Percentiles rank a stretch among this genome's conserved stretches.
These are phyloP conservation scores for Plantago coronopus DNA, from an alignment of 305 asterid genomes.

Conservation along the genomic window DNA sequence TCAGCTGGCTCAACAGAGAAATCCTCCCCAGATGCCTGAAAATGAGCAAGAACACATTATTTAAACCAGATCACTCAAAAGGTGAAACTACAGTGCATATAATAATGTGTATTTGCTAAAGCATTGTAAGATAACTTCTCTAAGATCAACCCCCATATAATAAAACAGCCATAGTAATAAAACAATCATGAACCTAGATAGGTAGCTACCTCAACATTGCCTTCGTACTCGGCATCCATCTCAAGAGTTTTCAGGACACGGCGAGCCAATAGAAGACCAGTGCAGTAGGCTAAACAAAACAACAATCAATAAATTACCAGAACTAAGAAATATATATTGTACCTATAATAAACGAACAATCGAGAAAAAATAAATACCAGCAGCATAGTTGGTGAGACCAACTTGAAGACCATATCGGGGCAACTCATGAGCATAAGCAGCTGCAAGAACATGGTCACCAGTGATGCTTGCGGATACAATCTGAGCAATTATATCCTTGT, in stretches of 20 bases:
- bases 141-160: no score
- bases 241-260: constrained; percentile 75
- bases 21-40: constrained; percentile 90
- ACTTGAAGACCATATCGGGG: constrained; percentile 56
- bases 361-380: constrained; percentile 31
- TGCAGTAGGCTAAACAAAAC: constrained; percentile 61
- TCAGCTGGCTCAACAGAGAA: constrained; percentile 91
- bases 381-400: constrained; percentile 67
- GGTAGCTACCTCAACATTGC: constrained; percentile 71
- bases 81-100: no score
- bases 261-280: constrained; percentile 88
- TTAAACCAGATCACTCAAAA: no score
- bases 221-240: constrained; percentile 79
- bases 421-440: constrained; percentile 60
- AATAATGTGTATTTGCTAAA: no score
- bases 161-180: no score
- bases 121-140: no score
- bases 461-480: constrained; percentile 58
- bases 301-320: background rate
- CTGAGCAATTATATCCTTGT: constrained; percentile 55
- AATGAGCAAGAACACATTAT: no score
- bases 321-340: background rate
- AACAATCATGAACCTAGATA: background rate
- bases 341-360: background rate
- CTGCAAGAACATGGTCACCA: constrained; percentile 59